phyloP scores from a whole-genome alignment of 768 basidiomycete genomes.

The Podaxis pistillaris region DNA sequence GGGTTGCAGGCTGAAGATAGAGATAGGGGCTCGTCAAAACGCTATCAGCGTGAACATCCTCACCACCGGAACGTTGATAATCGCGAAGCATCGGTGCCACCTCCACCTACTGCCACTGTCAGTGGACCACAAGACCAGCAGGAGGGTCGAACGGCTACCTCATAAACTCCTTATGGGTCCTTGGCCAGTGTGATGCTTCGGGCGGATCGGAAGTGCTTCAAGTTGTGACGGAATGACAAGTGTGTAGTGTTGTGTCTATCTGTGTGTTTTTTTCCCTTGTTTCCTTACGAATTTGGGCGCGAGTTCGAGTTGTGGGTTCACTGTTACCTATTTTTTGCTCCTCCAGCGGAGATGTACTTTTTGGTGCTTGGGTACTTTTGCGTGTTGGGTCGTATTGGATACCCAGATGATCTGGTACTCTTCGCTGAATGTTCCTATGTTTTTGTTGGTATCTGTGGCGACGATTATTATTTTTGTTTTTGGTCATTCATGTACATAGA shows the following conservation, averaged over 20 bases:
- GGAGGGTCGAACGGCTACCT: conserved; percentile 34
- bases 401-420: not conserved
- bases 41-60: conserved; percentile 52
- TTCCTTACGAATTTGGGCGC: not conserved
- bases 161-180: conserved; percentile 21
- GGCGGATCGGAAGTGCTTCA: not conserved
- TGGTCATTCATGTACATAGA: not conserved
- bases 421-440: not conserved
- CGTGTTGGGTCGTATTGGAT: not conserved
- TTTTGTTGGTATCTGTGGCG: not conserved
- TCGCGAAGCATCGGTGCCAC: conserved; percentile 26
- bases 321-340: conserved; percentile 8
- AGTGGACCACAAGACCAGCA: conserved; percentile 6
- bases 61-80: conserved; percentile 34
- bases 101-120: not conserved
- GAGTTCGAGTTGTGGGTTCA: not conserved
- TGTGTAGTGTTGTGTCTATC: not conserved
- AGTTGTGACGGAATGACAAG: not conserved
- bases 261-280: not conserved
- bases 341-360: not conserved
- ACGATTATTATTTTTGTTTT: not conserved
- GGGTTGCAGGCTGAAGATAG: conserved; percentile 32
- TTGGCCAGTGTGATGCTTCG: conserved; percentile 1
- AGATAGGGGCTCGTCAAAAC: conserved; percentile 40
- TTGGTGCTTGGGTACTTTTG: not conserved